A percentile compares a stretch with the other conserved stretches of the same genome.
These are phyloP conservation scores for Aspergillus sp. DNA, from an alignment of 2,329 filamentous ascomycete genomes.

Conservation along the genomic window DNA sequence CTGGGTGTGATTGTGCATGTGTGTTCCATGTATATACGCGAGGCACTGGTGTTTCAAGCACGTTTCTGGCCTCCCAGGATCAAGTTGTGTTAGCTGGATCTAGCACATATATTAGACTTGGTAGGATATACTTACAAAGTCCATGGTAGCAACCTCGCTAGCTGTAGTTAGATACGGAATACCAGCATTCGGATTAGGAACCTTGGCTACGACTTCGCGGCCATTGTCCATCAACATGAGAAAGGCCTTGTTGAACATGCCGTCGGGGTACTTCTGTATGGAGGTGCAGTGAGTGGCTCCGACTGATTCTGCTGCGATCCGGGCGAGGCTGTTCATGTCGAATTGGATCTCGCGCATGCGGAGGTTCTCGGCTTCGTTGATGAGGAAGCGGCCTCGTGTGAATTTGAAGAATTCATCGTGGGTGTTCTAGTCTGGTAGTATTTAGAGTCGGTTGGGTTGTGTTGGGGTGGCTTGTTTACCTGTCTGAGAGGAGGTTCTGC, in stretches of 20 bases:
- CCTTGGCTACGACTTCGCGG: conserved; percentile 33
- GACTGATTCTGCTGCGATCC: conserved; percentile 23
- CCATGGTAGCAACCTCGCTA: conserved; percentile 42
- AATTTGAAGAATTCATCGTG: conserved; percentile 32
- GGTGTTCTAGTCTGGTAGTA: conserved; percentile 27
- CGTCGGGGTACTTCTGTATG: conserved; percentile 30
- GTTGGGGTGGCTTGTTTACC: conserved; percentile 18
- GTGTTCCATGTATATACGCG: conserved; percentile 26
- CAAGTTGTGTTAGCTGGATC: conserved; percentile 16
- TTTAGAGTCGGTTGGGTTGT: conserved; percentile 14
- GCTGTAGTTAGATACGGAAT: conserved; percentile 33
- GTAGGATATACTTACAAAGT: conserved; percentile 20
- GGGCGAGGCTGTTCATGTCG: conserved; percentile 25
- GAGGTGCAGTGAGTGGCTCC: conserved; percentile 20
- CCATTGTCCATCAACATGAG: conserved; percentile 36
- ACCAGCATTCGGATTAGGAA: conserved; percentile 37
- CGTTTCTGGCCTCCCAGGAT: conserved; percentile 24
- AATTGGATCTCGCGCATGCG: conserved; percentile 25
- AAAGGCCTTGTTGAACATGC: conserved; percentile 33
- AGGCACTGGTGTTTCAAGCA: conserved; percentile 25
- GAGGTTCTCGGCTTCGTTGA: conserved; percentile 28
- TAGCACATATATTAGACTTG: neutral
- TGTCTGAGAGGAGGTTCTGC: conserved; percentile 16
- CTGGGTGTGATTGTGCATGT: conserved; percentile 20
- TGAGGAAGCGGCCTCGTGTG: conserved; percentile 32